These are phyloP conservation scores for Diaporthe vaccinii DNA, from an alignment of 2,329 filamentous ascomycete genomes.

Conservation along the genomic window DNA sequence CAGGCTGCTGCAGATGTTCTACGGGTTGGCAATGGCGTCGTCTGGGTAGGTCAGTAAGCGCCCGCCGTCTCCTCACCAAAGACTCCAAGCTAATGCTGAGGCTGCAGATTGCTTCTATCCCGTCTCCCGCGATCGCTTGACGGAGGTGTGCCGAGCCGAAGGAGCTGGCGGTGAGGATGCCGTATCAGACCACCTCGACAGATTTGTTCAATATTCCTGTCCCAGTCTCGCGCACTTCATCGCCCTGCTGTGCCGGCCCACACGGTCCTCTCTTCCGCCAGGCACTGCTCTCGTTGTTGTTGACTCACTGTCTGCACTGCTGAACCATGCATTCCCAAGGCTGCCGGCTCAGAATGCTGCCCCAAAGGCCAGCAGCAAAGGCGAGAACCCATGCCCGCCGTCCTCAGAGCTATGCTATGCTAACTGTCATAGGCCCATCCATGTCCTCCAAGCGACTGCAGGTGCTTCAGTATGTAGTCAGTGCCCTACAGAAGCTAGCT, in stretches of 20 bases:
- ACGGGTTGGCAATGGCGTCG: slow-evolving; percentile 70
- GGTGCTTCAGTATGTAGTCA: slow-evolving; percentile 74
- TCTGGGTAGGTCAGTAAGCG: slow-evolving; percentile 83
- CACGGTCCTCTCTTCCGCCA: slow-evolving; percentile 70
- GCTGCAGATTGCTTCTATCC: slow-evolving; percentile 63
- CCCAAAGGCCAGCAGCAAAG: slow-evolving; percentile 56
- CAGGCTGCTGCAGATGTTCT: slow-evolving; percentile 77
- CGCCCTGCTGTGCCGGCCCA: slow-evolving; percentile 79
- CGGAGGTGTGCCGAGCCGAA: slow-evolving; percentile 45
- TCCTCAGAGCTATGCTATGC: slow-evolving; percentile 1
- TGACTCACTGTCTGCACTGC: slow-evolving; percentile 81
- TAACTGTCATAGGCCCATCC: slow-evolving; percentile 37
- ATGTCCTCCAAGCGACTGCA: slow-evolving; percentile 60
- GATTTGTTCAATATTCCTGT: slow-evolving; percentile 65
- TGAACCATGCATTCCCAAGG: slow-evolving; percentile 83
- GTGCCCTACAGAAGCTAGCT: slow-evolving; percentile 81
- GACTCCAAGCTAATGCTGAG: slow-evolving; percentile 30
- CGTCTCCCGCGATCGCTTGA: slow-evolving; percentile 54
- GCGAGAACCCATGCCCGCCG: slow-evolving; percentile 44
- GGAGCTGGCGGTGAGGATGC: slow-evolving; percentile 25
- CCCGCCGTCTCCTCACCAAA: slow-evolving; percentile 22
- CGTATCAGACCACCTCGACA: slow-evolving; percentile 45
- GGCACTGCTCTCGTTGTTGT: slow-evolving; percentile 79
- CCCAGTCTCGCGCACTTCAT: slow-evolving; percentile 79
- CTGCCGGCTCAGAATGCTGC: slow-evolving; percentile 55